These are phyloP conservation scores for Fraxinus dipetala DNA, from an alignment of 305 asterid species.

Conservation along the genomic window DNA sequence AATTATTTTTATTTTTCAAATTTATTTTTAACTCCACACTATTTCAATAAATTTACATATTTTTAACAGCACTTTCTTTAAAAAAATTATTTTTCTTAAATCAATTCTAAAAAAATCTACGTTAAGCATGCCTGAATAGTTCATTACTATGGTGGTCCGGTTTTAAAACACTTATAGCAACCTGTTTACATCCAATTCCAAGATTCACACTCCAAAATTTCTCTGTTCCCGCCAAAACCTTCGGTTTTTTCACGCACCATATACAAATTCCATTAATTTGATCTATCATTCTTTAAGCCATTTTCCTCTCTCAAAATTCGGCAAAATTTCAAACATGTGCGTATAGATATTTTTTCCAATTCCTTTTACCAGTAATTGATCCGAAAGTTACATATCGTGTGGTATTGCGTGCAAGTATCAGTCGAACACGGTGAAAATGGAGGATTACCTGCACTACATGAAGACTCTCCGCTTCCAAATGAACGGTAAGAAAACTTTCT, in stretches of 20 bases:
- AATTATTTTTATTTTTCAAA: too few relatives aligned
- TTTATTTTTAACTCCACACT: background rate
- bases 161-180: too few relatives aligned
- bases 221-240: background rate
- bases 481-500: constrained; percentile 43
- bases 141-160: background rate
- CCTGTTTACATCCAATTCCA: background rate
- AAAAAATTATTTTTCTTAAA: too few relatives aligned
- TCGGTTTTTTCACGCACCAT: background rate
- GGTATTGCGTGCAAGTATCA: constrained; percentile 14
- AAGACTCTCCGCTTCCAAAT: constrained; percentile 76
- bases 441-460: constrained; percentile 74
- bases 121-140: background rate
- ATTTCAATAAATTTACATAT: too few relatives aligned
- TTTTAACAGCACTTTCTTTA: background rate
- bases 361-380: background rate
- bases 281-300: background rate
- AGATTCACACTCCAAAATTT: background rate
- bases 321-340: background rate
- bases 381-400: background rate
- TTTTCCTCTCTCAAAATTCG: background rate
- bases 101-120: background rate
- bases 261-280: background rate
- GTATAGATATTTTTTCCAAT: background rate
- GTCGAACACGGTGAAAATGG: constrained; percentile 43